phyloP scores from a whole-genome alignment of 2,329 filamentous ascomycete genomes.

The Ceratocystis destructans region DNA sequence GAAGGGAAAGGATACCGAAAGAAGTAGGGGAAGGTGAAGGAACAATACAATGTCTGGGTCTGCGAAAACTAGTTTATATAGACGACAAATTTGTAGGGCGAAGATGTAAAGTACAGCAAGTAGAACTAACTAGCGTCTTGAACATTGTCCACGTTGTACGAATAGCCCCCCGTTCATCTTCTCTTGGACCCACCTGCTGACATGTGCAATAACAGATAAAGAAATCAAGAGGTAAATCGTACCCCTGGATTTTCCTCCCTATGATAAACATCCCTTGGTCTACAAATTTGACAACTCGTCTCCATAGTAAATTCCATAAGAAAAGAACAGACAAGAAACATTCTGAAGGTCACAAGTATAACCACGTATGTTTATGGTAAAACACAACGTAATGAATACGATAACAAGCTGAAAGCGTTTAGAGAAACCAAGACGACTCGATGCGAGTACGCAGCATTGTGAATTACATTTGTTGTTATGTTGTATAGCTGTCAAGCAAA shows the following conservation, averaged over 20 bases:
- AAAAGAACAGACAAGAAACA: neutral
- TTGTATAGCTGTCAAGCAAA: too few species aligned
- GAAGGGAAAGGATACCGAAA: neutral
- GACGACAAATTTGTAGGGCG: neutral
- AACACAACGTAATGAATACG: too few species aligned
- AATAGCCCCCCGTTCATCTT: neutral
- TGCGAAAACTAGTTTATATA: neutral
- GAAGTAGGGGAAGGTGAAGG: neutral
- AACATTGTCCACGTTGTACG: slow-evolving; percentile 2
- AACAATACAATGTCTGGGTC: neutral
- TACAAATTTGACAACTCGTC: neutral
- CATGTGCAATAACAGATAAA: neutral
- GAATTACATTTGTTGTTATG: too few species aligned
- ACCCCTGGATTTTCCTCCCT: slow-evolving; percentile 8
- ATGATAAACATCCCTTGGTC: neutral
- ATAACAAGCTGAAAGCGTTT: too few species aligned
- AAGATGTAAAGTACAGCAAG: neutral
- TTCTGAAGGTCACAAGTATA: too few species aligned
- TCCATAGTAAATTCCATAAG: neutral
- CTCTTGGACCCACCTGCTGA: neutral
- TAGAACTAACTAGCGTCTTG: neutral
- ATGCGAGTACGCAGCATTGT: too few species aligned
- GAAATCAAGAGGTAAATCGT: neutral
- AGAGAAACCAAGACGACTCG: too few species aligned
- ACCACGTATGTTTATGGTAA: too few species aligned